Evolutionary conservation across 176 grass and related monocot species (phyloP), one percentile per base, ranked within the genome.

Genomic region (Secale cereale): DNA sequence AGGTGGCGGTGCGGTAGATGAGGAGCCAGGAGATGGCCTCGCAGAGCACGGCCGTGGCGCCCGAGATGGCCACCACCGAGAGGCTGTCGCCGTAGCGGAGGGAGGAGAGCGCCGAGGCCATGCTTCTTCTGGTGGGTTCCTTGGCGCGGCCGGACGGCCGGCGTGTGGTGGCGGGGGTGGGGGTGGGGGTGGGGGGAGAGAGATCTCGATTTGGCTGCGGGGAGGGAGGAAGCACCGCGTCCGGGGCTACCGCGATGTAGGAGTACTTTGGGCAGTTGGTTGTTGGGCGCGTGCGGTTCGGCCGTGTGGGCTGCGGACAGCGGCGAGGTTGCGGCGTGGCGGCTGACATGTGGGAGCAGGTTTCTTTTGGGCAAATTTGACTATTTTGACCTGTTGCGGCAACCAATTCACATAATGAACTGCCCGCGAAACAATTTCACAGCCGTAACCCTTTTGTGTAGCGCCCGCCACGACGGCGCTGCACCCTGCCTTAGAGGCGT

Each of bases 21-120:
- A 99, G 89, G 25, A 99, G 75, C 97, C 97, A 94, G 35, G 94
- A 99, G 83, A 99, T 99, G 46, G 88, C 91, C 89, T 99, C 97
- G 86, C 94, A 99, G 67, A 96, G 86, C 69, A 99, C 88, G 59
- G 94, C 90, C 26, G 94, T 97, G 72, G 78, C 85, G 65, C 86
- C 79, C 50, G 94, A 99, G 84, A 96, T 97, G 28, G 77, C 90
- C 61, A 99, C 84, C 84, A 99, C 90, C 59, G 86, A 85, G 56
- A 99, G 79, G 86, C 84, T 89, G 78, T 99, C 97, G 41, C 62
- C 86, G 89, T 99, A 96, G 78, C 87, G 92, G 57, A 92, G 78
- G 61, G 88, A 84, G 57, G 88, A 76, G 48, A 95, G 62, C 69
- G 78, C 65, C 45, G 89, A 86, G 1, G 94, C 88, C 97, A 96